Conservation (phyloP, 192 early-diverging fungal species). For the Coemansia sp. region DNA sequence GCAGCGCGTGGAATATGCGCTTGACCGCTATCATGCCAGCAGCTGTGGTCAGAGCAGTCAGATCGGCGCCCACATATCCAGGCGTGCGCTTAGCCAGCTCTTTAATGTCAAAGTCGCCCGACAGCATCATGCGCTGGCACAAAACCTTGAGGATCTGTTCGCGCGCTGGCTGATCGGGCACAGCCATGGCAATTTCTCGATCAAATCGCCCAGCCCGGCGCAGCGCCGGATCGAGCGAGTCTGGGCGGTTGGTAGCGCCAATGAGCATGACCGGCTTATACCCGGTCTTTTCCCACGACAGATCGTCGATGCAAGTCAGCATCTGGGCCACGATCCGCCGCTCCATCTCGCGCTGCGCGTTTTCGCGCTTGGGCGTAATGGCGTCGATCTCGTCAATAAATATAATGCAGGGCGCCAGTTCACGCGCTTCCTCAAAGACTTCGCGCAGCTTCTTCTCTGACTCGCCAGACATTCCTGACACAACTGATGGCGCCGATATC, state of each 20-base stretch:
- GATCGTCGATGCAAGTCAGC: slow-evolving; percentile 92
- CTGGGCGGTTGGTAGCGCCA: slow-evolving; percentile 89
- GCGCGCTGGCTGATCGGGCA: slow-evolving; percentile 87
- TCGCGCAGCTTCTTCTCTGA: slow-evolving; percentile 98
- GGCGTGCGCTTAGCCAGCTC: slow-evolving; percentile 89
- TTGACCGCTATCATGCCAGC: slow-evolving; percentile 92
- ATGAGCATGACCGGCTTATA: slow-evolving; percentile 87
- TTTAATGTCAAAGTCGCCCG: slow-evolving; percentile 77
- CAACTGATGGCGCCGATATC: slow-evolving; percentile 91
- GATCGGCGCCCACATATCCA: slow-evolving; percentile 97
- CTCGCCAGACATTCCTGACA: slow-evolving; percentile 98
- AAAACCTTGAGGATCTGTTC: slow-evolving; percentile 57
- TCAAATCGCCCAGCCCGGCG: slow-evolving; percentile 86
- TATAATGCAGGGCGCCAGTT: slow-evolving; percentile 82
- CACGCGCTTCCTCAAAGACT: slow-evolving; percentile 94
- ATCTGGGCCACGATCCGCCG: slow-evolving; percentile 94
- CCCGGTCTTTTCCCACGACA: slow-evolving; percentile 86
- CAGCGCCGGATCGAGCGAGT: slow-evolving; percentile 80
- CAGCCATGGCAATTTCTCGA: slow-evolving; percentile 80
- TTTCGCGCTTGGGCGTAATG: slow-evolving; percentile 80
- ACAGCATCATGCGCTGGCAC: slow-evolving; percentile 66
- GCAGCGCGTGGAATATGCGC: slow-evolving; percentile 57
- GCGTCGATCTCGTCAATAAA: slow-evolving; percentile 99
- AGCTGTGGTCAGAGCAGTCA: slow-evolving; percentile 84
- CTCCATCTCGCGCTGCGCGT: slow-evolving; percentile 91